These are phyloP conservation scores for Pythium coloratum DNA, from an alignment of 352 stramenopile genomes.

Conservation along the genomic window DNA sequence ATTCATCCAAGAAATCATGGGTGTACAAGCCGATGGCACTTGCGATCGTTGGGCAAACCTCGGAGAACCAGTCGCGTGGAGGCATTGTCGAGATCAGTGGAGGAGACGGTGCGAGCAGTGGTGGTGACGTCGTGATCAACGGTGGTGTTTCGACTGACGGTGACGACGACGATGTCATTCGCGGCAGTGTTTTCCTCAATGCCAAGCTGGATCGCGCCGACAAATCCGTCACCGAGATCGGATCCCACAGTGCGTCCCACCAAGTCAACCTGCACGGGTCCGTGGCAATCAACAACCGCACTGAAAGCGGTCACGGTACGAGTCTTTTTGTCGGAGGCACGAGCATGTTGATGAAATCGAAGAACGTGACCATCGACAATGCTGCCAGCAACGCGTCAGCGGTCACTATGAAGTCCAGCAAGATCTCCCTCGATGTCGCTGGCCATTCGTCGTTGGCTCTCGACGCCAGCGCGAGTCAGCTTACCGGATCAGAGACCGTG, in stretches of 20 bases:
- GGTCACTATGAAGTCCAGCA: slow-evolving; percentile 44
- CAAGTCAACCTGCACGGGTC: slow-evolving; percentile 54
- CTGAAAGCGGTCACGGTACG: slow-evolving; percentile 38
- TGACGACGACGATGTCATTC: slow-evolving; percentile 18
- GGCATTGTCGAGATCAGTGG: slow-evolving; percentile 57
- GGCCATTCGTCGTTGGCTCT: slow-evolving; percentile 7
- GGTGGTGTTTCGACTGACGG: slow-evolving; percentile 40
- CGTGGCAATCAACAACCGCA: slow-evolving; percentile 53
- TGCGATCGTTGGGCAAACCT: slow-evolving; percentile 57
- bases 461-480: slow-evolving; percentile 2
- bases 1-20: not conserved
- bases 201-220: slow-evolving; percentile 40
- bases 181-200: slow-evolving; percentile 58
- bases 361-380: slow-evolving; percentile 54
- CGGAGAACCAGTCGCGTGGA: slow-evolving; percentile 40
- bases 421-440: slow-evolving; percentile 23
- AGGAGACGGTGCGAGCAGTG: slow-evolving; percentile 42
- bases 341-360: slow-evolving; percentile 38
- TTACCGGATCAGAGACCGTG: slow-evolving; percentile 6
- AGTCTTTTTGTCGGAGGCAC: slow-evolving; percentile 46
- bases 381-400: slow-evolving; percentile 34
- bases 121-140: slow-evolving; percentile 49
- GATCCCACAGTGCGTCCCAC: slow-evolving; percentile 48
- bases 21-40: slow-evolving; percentile 38
- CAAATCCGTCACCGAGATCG: slow-evolving; percentile 61